Evolutionary conservation across 345 rosid genomes (phyloP), one percentile per base, ranked within the genome.

Genomic region (Stellera chamaejasme): DNA sequence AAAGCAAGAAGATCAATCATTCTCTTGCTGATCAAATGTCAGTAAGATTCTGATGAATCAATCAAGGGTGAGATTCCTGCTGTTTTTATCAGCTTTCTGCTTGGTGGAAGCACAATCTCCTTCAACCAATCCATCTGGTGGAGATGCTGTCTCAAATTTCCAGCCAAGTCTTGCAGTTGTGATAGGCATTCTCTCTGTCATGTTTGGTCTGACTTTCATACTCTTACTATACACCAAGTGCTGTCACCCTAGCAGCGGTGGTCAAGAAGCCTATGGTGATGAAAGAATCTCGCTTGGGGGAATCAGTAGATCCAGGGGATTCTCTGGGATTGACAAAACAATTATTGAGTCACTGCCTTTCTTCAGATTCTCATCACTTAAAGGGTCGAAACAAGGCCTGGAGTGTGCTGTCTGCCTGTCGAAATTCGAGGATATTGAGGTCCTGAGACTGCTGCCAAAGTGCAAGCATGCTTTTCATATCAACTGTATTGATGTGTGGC

Each of bases 391-490:
- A 45, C 77, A 75, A 19, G 98, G 96, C 27, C 87, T 92, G 6
- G 96, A 92, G 64, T 92, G 98, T 51, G 73, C 84, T 0, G 98
- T 92, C 28, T 92, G 96, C 65, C 52, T 92, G 15, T 86, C 96
- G 2, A 84, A 71, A 76, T 92, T 88, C 61, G 98, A 88, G 61
- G 91, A 83, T 11, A 55, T 74, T 1, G 98, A 92, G 65, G 72
- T 88, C 48, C 79, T 92, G 2, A 56, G 95, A 61, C 48, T 92
- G 64, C 63, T 92, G 64, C 98, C 98, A 2, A 76, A 77, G 46
- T 88, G 98, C 70, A 73, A 82, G 45, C 98, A 92, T 61, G 98
- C 91, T 14, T 92, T 92, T 48, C 95, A 92, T 64, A 76, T 88
- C 25, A 72, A 71, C 65, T 92, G 96, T 16, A 82, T 92, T 32